Base-by-base conservation (phyloP, 768 basidiomycete species). In the Tulasnella sp. region DNA sequence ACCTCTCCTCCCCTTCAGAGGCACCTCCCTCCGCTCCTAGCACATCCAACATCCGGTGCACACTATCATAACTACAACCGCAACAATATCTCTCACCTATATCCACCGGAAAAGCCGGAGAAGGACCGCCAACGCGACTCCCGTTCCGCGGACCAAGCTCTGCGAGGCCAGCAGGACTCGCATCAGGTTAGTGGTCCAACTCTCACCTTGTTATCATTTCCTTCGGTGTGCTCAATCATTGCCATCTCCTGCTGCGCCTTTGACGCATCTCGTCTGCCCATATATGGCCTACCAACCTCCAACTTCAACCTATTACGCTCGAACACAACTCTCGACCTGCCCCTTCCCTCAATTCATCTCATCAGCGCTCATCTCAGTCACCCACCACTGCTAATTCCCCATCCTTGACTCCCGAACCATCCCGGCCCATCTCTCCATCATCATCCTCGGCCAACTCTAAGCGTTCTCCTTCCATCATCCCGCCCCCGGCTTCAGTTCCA, bases 321-420 rank as follows among this genome's bases (percentile, higher is more conserved):
- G 15, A 7, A 38, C 34, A n/a, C 34, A 7, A 5, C 34, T 38
- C 34, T 38, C 34, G 34, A 15, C 15, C n/a, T n/a, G n/a, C 34
- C 34, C 34, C 34, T 51, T 34, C 41, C 51, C 30, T 34, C 41
- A 38, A 38, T 38, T 11, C 10, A 51, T 51, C 26, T 26, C 51
- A 53, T 53, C 51, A 53, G 51, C 51, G 51, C 30, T n/a, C n/a
- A 53, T 10, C 41, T 53, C 51, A 34, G 51, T 56, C 55, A 7
- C 55, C 55, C 32, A 43, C 55, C n/a, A 56, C 55, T 26, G 44
- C 55, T 43, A 56, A 43, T 43, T 43, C 55, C 41, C 55, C 55
- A 13, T 43, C 55, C 32, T 38, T 53, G n/a, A 53, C 52, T 38
- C 34, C 34, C 34, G 34, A 48, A 48, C 47, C 47, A 48, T 19